A percentile compares a stretch with the other conserved stretches of the same genome.
These are phyloP conservation scores for Nemania sp. DNA, from an alignment of 2,329 filamentous ascomycete species.

Conservation along the genomic window DNA sequence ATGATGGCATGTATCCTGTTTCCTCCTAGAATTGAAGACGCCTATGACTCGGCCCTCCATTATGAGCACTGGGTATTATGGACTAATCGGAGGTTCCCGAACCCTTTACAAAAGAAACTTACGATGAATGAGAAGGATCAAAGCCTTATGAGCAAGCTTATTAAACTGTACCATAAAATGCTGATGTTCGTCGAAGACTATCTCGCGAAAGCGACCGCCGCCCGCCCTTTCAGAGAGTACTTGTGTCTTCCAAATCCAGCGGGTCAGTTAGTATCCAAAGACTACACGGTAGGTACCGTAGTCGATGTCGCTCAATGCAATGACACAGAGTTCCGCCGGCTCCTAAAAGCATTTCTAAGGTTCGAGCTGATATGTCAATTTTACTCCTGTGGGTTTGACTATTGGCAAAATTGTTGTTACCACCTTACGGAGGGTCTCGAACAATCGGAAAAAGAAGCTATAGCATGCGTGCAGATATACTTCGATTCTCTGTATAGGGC, in stretches of 20 bases:
- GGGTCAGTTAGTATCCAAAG: background rate
- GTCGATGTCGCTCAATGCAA: background rate
- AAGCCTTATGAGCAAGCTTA: background rate
- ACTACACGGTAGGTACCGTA: background rate
- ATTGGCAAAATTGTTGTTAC: background rate
- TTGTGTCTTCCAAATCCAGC: conserved; percentile 7
- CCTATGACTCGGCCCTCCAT: background rate
- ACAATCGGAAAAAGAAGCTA: background rate
- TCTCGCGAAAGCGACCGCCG: conserved; percentile 18
- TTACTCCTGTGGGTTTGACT: background rate
- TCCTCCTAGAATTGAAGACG: background rate
- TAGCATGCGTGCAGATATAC: conserved; percentile 2
- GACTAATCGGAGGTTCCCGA: background rate
- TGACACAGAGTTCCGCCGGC: conserved; percentile 1
- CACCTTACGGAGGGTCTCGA: background rate
- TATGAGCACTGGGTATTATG: background rate
- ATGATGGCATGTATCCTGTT: conserved; percentile 15
- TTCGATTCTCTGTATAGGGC: conserved; percentile 4
- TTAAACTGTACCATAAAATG: conserved; percentile 5
- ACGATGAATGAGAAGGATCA: background rate
- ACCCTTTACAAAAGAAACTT: background rate
- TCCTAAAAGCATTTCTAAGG: conserved; percentile 3
- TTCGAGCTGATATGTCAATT: conserved; percentile 9
- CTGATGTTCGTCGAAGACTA: conserved; percentile 18
- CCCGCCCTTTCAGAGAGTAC: conserved; percentile 11